phyloP scores from a whole-genome alignment of 2,329 filamentous ascomycete genomes.

The Neoarthrinium moseri region DNA sequence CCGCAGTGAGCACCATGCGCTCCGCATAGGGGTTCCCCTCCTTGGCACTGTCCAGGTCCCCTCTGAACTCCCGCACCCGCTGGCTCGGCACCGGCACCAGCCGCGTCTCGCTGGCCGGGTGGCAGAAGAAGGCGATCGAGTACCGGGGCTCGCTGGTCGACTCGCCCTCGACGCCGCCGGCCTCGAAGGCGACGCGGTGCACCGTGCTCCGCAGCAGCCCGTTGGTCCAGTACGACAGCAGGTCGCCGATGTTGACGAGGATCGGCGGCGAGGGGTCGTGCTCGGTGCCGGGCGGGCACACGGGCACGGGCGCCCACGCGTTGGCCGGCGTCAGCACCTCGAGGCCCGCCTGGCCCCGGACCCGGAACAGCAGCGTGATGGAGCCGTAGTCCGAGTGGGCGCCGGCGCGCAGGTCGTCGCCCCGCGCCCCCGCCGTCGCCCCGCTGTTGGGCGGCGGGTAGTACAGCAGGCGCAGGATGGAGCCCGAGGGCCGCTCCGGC shows the following conservation, averaged over 20 bases:
- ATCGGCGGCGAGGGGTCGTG: conserved; percentile 66
- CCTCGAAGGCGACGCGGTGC: conserved; percentile 78
- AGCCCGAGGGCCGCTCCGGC: conserved; percentile 46
- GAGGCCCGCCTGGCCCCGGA: conserved; percentile 79
- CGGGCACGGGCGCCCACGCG: conserved; percentile 63
- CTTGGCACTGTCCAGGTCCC: conserved; percentile 15
- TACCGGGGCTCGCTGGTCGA: conserved; percentile 53
- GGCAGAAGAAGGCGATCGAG: conserved; percentile 68
- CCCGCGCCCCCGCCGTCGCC: conserved; percentile 39
- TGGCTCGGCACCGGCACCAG: conserved; percentile 61
- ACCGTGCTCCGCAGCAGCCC: conserved; percentile 84
- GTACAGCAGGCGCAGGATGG: conserved; percentile 69
- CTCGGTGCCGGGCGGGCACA: conserved; percentile 61
- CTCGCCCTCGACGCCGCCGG: conserved; percentile 39
- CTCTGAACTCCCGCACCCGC: conserved; percentile 42
- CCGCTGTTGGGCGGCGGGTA: conserved; percentile 57
- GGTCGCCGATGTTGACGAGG: conserved; percentile 72
- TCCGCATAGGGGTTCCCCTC: conserved; percentile 47
- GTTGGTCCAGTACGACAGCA: conserved; percentile 85
- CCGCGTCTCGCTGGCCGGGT: conserved; percentile 53
- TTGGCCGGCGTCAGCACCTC: conserved; percentile 68
- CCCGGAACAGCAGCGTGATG: conserved; percentile 78
- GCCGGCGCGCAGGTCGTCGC: conserved; percentile 75
- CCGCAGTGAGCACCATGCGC: conserved; percentile 59
- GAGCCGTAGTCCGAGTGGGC: conserved; percentile 87